Conservation (phyloP, 768 basidiomycete genomes). For the Boletus fagicola region DNA sequence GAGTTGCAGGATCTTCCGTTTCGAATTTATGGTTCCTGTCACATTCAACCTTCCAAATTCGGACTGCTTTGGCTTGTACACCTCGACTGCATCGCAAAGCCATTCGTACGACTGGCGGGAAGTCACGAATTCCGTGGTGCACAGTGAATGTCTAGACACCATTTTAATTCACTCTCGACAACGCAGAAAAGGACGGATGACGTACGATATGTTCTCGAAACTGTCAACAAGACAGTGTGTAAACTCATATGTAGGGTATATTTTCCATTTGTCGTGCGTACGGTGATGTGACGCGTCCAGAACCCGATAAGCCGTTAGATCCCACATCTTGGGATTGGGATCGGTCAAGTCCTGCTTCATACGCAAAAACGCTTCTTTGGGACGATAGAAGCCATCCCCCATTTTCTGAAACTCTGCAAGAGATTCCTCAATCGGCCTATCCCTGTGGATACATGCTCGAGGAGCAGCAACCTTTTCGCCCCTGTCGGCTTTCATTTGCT, state of each 20-base stretch:
- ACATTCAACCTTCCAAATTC: conserved; percentile 93
- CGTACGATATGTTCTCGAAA: conserved; percentile 98
- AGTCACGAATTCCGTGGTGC: conserved; percentile 92
- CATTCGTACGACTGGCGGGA: conserved; percentile 98
- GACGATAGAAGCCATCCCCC: conserved; percentile 86
- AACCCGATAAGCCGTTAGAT: conserved; percentile 94
- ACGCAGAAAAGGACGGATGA: conserved; percentile 17
- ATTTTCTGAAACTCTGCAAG: conserved; percentile 86
- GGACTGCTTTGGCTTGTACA: conserved; percentile 96
- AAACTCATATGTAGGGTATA: conserved; percentile 99
- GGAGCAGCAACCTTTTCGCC: conserved; percentile 84
- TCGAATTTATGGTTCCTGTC: conserved; percentile 95
- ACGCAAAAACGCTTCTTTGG: conserved; percentile 88
- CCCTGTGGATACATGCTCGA: conserved; percentile 81
- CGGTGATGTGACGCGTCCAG: conserved; percentile 89
- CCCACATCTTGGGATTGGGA: conserved; percentile 99
- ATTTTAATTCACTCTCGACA: not conserved
- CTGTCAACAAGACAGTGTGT: conserved; percentile 98
- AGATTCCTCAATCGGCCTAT: conserved; percentile 83
- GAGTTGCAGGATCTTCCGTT: conserved; percentile 88
- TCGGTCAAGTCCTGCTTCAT: conserved; percentile 97
- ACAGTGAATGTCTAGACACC: conserved; percentile 81
- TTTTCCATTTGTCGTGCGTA: conserved; percentile 90
- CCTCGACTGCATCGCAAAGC: conserved; percentile 96
- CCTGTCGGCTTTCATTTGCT: conserved; percentile 86